These are phyloP conservation scores for Exophiala lecanii-corni DNA, from an alignment of 2,329 filamentous ascomycete species.

Conservation along the genomic window DNA sequence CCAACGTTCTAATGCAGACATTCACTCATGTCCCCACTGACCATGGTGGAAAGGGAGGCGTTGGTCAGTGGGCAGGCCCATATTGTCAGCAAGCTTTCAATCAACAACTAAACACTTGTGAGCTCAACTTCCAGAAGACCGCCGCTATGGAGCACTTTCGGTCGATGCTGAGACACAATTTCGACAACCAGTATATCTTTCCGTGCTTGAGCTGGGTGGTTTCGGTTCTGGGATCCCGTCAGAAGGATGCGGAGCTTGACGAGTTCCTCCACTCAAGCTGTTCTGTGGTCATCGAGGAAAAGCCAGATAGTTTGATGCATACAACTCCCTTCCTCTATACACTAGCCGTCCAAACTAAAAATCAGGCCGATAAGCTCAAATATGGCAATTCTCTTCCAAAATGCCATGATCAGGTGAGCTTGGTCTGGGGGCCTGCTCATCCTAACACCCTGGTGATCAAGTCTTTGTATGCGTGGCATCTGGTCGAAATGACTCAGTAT, in stretches of 20 bases:
- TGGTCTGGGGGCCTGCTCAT: slow-evolving; percentile 13
- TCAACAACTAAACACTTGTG: neutral
- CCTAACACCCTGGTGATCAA: slow-evolving; percentile 20
- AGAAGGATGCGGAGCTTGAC: slow-evolving; percentile 5
- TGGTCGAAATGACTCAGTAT: slow-evolving; percentile 5
- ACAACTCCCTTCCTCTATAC: slow-evolving; percentile 13
- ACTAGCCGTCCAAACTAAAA: slow-evolving; percentile 8
- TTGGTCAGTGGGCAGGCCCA: slow-evolving; percentile 10
- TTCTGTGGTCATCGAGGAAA: slow-evolving; percentile 6
- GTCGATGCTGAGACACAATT: slow-evolving; percentile 6
- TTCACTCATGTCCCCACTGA: neutral
- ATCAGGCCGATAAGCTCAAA: slow-evolving; percentile 3
- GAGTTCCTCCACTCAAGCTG: slow-evolving; percentile 15
- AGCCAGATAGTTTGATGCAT: slow-evolving; percentile 7
- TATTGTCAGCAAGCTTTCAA: slow-evolving; percentile 10
- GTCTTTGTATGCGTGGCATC: slow-evolving; percentile 19
- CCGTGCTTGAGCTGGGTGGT: slow-evolving; percentile 15
- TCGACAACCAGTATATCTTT: slow-evolving; percentile 15
- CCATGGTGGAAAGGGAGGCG: neutral
- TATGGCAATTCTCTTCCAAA: slow-evolving; percentile 8
- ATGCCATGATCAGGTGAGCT: slow-evolving; percentile 7
- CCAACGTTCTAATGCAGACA: neutral
- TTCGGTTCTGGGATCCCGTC: slow-evolving; percentile 11
- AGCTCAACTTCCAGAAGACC: slow-evolving; percentile 5
- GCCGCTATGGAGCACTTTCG: slow-evolving; percentile 10